Evolutionary conservation across 2,329 filamentous ascomycete genomes (phyloP).

Genomic region (Nannizzia gypsea): DNA sequence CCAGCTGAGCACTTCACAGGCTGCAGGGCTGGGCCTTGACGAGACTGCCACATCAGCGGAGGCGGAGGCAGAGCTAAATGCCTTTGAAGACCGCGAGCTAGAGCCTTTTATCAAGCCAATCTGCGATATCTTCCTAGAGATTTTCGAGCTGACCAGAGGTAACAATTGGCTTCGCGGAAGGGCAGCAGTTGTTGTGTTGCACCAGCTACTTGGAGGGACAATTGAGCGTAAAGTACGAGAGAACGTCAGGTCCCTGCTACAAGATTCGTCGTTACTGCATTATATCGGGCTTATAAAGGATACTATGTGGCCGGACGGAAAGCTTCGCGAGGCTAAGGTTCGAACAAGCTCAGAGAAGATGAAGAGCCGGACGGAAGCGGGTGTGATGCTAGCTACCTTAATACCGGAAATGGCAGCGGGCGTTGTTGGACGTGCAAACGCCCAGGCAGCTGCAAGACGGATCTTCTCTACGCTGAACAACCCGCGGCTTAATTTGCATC

Average conservation of each 20-base stretch:
- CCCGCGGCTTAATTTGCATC: constrained; percentile 64
- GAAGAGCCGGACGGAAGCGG: constrained; percentile 74
- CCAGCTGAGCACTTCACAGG: constrained; percentile 32
- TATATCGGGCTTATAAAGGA: constrained; percentile 65
- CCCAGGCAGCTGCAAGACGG: constrained; percentile 75
- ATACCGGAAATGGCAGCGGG: constrained; percentile 84
- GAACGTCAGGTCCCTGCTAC: constrained; percentile 57
- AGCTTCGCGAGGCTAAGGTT: constrained; percentile 39
- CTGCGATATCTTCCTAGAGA: constrained; percentile 90
- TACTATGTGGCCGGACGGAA: constrained; percentile 60
- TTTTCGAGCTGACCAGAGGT: constrained; percentile 85
- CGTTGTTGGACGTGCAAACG: constrained; percentile 86
- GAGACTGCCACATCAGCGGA: constrained; percentile 47
- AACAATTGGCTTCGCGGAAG: constrained; percentile 96
- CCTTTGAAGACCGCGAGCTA: constrained; percentile 76
- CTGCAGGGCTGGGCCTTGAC: constrained; percentile 12
- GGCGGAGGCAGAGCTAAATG: constrained; percentile 85
- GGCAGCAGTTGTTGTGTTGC: constrained; percentile 88
- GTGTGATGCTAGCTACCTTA: constrained; percentile 75
- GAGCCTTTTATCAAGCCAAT: constrained; percentile 98
- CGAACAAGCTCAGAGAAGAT: constrained; percentile 63
- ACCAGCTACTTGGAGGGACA: constrained; percentile 88
- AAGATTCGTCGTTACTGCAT: constrained; percentile 65
- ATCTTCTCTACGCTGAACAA: constrained; percentile 91
- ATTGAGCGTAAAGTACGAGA: constrained; percentile 94